Evolutionary conservation across 148 eudicot genomes (phyloP).

Genomic region (Chenopodium formosanum): DNA sequence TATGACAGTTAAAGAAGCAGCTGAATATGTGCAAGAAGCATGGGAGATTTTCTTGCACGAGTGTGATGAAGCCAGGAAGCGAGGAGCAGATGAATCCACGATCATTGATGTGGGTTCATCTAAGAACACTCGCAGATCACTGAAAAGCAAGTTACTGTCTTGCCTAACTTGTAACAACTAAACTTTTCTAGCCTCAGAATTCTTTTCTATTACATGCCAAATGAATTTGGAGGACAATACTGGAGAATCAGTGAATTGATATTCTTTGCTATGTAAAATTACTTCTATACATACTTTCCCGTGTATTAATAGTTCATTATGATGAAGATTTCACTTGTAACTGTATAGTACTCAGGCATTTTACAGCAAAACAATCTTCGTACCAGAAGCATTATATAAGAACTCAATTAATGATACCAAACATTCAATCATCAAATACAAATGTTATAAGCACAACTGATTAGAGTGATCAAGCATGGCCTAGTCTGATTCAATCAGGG

Average conservation of each 20-base stretch:
- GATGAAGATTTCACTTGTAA: neutral
- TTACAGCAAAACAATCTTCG: neutral
- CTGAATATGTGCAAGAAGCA: conserved; percentile 49
- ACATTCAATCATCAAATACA: too few species aligned
- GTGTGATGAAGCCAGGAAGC: conserved; percentile 42
- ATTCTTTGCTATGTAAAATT: neutral
- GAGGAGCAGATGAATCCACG: conserved; percentile 43
- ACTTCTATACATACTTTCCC: neutral
- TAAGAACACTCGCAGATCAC: conserved; percentile 14
- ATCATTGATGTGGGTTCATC: conserved; percentile 10
- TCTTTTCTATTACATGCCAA: neutral
- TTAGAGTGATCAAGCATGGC: too few species aligned
- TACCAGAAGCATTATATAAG: neutral
- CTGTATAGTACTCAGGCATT: neutral
- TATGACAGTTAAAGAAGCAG: conserved; percentile 61
- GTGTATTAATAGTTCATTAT: neutral
- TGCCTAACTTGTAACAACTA: conserved; percentile 47
- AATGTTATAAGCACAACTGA: too few species aligned
- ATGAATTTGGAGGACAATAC: neutral
- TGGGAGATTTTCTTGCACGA: conserved; percentile 55
- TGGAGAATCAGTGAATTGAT: neutral
- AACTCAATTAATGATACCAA: neutral
- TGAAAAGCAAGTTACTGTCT: conserved; percentile 46
- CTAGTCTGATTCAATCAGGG: neutral
- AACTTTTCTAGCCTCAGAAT: neutral